A percentile compares a stretch with the other conserved stretches of the same genome.
These are phyloP conservation scores for Lactifluus hygrophoroides DNA, from an alignment of 768 basidiomycete species.

Conservation along the genomic window DNA sequence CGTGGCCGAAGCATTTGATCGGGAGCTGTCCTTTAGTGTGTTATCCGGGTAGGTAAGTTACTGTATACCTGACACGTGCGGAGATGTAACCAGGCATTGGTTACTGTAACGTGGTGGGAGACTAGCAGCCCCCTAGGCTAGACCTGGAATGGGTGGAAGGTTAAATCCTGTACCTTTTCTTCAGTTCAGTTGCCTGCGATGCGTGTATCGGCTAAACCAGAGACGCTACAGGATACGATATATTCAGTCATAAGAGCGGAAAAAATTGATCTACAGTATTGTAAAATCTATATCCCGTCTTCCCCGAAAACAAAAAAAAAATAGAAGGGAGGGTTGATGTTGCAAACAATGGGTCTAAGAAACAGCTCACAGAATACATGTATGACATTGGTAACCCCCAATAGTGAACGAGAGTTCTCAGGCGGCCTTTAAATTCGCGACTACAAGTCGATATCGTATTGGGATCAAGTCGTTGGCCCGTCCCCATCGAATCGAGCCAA, in stretches of 20 bases:
- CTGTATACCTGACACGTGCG: too few relatives aligned
- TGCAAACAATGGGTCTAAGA: neutral
- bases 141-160: too few relatives aligned
- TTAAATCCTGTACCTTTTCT: too few relatives aligned
- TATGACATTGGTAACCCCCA: neutral
- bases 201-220: neutral
- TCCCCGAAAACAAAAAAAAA: neutral
- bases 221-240: neutral
- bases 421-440: neutral
- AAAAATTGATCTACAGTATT: neutral
- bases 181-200: neutral
- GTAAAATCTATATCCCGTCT: neutral
- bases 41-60: too few relatives aligned
- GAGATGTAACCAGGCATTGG: too few relatives aligned
- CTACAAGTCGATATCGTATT: neutral
- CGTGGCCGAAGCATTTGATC: too few relatives aligned
- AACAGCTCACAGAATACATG: neutral
- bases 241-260: neutral
- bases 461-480: neutral
- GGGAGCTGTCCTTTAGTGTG: too few relatives aligned
- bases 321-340: neutral
- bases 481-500: conserved; percentile 27
- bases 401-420: neutral
- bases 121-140: too few relatives aligned
- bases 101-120: too few relatives aligned